Conservation (phyloP, 129 eudicot genomes). For the Helianthus tuberosus region DNA sequence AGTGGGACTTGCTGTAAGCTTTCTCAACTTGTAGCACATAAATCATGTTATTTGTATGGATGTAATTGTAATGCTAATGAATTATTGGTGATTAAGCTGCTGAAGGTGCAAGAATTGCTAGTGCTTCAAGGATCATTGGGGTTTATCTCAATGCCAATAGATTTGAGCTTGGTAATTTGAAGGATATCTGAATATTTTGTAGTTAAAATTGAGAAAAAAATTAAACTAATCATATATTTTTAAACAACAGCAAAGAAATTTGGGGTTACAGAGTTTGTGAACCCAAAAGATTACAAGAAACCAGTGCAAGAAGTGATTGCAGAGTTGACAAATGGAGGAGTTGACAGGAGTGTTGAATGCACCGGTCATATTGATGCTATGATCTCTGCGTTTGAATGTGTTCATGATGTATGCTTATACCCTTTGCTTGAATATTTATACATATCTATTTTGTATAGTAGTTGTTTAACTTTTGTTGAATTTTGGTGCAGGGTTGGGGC, state of each 20-base stretch:
- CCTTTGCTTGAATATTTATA: neutral
- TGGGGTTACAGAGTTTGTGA: constrained; percentile 84
- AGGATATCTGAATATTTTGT: neutral
- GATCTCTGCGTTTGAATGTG: constrained; percentile 92
- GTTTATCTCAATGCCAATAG: constrained; percentile 64
- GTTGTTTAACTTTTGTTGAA: neutral
- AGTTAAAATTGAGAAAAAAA: neutral
- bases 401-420: constrained; percentile 70
- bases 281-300: constrained; percentile 66
- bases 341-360: constrained; percentile 82
- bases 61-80: neutral
- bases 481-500: constrained; percentile 80
- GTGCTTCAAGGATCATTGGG: constrained; percentile 81
- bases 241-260: constrained; percentile 70
- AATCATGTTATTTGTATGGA: neutral
- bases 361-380: constrained; percentile 77
- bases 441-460: neutral
- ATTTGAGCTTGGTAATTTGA: constrained; percentile 46
- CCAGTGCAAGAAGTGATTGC: constrained; percentile 92
- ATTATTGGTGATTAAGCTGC: constrained; percentile 53
- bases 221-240: constrained; percentile 15
- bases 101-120: constrained; percentile 82
- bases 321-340: constrained; percentile 89
- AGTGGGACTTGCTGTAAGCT: constrained; percentile 87
- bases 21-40: neutral